Base-by-base conservation (phyloP, 2,329 filamentous ascomycete species). In the Phialemoniopsis sp. region DNA sequence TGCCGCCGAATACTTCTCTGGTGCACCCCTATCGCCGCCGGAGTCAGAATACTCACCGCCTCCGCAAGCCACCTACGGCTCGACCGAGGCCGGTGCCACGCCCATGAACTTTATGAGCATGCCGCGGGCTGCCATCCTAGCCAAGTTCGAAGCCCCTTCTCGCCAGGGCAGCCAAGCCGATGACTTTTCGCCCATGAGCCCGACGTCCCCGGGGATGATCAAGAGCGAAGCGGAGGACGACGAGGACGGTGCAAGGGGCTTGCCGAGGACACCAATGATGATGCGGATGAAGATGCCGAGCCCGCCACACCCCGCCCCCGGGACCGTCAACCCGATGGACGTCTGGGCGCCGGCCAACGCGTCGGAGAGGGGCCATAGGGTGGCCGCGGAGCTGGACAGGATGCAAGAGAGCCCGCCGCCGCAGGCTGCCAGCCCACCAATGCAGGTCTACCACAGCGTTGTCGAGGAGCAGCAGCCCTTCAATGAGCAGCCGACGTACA, bases 251-350 rank as follows among this genome's bases (percentile, higher is more conserved):
- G 16, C 9, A 15, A 13, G 15, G 13, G 46, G 44, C 12, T 48
- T 46, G n/a, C 37, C 44, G 36, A 39, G 47, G 6, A 46, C 52
- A 29, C 46, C 45, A 4, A 40, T 41, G 2, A 31, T 34, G 15
- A 40, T 32, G 5, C 34, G 39, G 4, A 41, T 52, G 14, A 43
- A 10, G 6, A 26, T 46, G 5, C 50, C 46, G 2, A 55, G 53
- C 37, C 53, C 53, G 10, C 44, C 34, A 18, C 47, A 60, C 35
- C 58, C 68, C 29, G 59, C 64, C 2, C 64, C 66, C 4, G 69
- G 68, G 28, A 76, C 71, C 4, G 70, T 72, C 9, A 76, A 75
- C 31, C 72, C 72, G 1, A 73, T 73, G 66, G 69, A 73, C 36
- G 67, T 76, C 21, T 75, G 74, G 72, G 67, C 64, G 5, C 62